A percentile compares a stretch with the other conserved stretches of the same genome.
These are phyloP conservation scores for Albugo candida DNA, from an alignment of 352 stramenopile species.

Conservation along the genomic window DNA sequence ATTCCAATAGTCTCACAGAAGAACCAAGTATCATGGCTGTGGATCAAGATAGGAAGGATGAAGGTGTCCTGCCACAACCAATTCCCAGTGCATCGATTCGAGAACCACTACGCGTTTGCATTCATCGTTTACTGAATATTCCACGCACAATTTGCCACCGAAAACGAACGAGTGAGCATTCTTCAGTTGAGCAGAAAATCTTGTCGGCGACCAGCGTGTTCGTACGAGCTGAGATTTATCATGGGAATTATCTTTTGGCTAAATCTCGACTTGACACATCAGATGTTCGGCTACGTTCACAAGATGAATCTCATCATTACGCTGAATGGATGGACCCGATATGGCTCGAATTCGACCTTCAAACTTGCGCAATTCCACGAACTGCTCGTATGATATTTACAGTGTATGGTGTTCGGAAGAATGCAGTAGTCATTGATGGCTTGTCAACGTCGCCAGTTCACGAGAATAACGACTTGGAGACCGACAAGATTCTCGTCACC, in stretches of 20 bases:
- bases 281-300: slow-evolving; percentile 48
- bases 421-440: slow-evolving; percentile 14
- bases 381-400: slow-evolving; percentile 65
- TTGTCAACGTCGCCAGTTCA: background rate
- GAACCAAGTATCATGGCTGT: slow-evolving; percentile 37
- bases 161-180: slow-evolving; percentile 53
- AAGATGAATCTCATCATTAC: slow-evolving; percentile 49
- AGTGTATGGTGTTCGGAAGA: slow-evolving; percentile 48
- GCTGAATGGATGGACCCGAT: slow-evolving; percentile 50
- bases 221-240: slow-evolving; percentile 56
- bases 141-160: slow-evolving; percentile 28
- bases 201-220: slow-evolving; percentile 45
- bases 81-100: slow-evolving; percentile 34
- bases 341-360: slow-evolving; percentile 65
- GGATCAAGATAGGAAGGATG: slow-evolving; percentile 11
- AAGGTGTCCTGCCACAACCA: background rate
- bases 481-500: slow-evolving; percentile 63
- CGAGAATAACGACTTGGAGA: slow-evolving; percentile 15
- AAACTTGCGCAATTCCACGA: slow-evolving; percentile 40
- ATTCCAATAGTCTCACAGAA: slow-evolving; percentile 16
- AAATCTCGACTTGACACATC: slow-evolving; percentile 40
- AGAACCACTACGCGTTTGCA: slow-evolving; percentile 44
- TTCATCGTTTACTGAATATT: slow-evolving; percentile 72
- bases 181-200: slow-evolving; percentile 20
- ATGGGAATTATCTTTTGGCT: slow-evolving; percentile 51